Conservation (phyloP, 768 basidiomycete genomes). For the Tricholoma bakamatsutake region DNA sequence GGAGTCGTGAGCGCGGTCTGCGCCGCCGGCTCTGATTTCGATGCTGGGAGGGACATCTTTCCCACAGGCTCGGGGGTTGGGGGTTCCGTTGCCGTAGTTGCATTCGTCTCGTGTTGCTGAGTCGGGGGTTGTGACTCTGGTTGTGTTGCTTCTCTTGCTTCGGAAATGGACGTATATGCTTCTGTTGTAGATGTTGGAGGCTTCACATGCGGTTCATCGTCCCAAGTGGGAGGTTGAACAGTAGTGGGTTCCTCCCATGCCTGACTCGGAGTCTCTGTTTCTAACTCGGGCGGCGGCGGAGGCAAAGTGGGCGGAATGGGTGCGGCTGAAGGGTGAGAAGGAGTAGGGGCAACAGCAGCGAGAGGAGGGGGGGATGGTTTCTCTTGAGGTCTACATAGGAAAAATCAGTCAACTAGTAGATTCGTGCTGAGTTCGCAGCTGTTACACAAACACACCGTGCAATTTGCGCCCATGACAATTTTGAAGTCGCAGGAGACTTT, state of each 20-base stretch:
- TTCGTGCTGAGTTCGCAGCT: background rate
- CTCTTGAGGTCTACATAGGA: constrained; percentile 50
- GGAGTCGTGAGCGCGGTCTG: constrained; percentile 26
- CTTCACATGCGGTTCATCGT: constrained; percentile 53
- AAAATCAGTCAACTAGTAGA: constrained; percentile 6
- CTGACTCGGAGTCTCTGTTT: constrained; percentile 28
- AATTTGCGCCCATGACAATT: constrained; percentile 83
- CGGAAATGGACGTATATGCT: constrained; percentile 27
- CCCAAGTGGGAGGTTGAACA: constrained; percentile 61
- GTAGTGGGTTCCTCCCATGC: constrained; percentile 76
- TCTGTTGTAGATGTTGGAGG: constrained; percentile 25
- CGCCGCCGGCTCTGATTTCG: constrained; percentile 31
- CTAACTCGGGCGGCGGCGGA: constrained; percentile 25
- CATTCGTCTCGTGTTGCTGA: constrained; percentile 23
- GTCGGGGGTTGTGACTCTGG: constrained; percentile 12
- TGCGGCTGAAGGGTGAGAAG: constrained; percentile 17
- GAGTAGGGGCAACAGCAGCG: constrained; percentile 18
- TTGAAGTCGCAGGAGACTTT: constrained; percentile 66
- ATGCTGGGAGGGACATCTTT: constrained; percentile 15
- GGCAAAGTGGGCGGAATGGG: constrained; percentile 27
- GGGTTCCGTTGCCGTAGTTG: constrained; percentile 25
- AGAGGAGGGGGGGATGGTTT: constrained; percentile 45
- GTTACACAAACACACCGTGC: constrained; percentile 49
- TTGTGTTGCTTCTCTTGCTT: constrained; percentile 12
- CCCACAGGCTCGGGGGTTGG: constrained; percentile 26